phyloP scores from a whole-genome alignment of 805 yeast genomes.

The Lipomyces yamadae region DNA sequence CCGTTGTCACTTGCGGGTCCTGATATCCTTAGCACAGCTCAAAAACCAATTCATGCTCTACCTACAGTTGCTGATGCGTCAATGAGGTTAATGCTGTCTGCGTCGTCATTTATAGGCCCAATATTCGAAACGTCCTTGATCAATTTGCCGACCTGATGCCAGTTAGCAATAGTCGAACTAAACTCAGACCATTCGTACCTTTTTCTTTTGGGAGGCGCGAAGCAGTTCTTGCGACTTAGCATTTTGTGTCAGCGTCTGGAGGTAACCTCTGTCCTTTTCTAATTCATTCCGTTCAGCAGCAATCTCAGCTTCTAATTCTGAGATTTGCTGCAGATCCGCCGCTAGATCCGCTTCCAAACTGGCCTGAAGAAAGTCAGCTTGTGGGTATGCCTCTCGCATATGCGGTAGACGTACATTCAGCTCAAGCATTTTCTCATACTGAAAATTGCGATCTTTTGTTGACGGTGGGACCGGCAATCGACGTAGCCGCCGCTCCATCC shows the following conservation, averaged over 20 bases:
- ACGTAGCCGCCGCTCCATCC: conserved; percentile 22
- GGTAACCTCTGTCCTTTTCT: conserved; percentile 20
- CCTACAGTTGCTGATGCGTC: background rate
- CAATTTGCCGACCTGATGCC: conserved; percentile 15
- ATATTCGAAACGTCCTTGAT: conserved; percentile 8
- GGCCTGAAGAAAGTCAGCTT: conserved; percentile 12
- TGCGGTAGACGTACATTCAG: conserved; percentile 19
- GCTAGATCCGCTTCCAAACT: conserved; percentile 20
- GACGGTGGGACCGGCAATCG: conserved; percentile 30
- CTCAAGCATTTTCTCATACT: conserved; percentile 28
- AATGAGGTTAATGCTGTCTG: conserved; percentile 19
- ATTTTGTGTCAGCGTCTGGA: conserved; percentile 21
- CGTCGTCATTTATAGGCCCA: conserved; percentile 15
- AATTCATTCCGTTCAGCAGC: conserved; percentile 21
- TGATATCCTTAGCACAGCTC: background rate
- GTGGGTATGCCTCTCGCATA: background rate
- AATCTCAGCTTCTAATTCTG: conserved; percentile 27
- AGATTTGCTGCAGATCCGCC: conserved; percentile 19
- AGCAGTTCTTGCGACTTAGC: conserved; percentile 27
- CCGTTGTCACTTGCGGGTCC: conserved; percentile 18
- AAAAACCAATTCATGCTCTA: background rate
- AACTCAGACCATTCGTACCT: conserved; percentile 14
- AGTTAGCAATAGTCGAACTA: background rate
- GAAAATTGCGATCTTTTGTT: conserved; percentile 28
- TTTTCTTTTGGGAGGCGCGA: conserved; percentile 25